phyloP scores from a whole-genome alignment of 805 yeast species.

The Candida easanensis region DNA sequence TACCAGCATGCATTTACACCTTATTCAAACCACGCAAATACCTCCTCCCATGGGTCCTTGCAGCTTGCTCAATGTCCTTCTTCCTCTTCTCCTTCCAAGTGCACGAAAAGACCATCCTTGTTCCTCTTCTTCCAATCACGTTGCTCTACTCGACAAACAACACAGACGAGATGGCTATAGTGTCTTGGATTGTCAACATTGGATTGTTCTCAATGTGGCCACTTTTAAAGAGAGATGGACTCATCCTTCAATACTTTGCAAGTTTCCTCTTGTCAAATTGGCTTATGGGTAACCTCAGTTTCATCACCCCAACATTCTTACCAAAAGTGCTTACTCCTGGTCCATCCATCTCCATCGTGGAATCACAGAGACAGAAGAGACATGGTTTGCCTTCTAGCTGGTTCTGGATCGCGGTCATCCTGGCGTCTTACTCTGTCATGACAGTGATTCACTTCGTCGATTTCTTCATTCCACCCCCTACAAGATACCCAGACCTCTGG shows the following conservation, averaged over 20 bases:
- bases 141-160: slow-evolving; percentile 54
- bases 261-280: slow-evolving; percentile 68
- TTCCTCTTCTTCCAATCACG: slow-evolving; percentile 85
- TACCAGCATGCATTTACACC: slow-evolving; percentile 53
- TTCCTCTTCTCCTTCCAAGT: slow-evolving; percentile 92
- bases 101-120: slow-evolving; percentile 87
- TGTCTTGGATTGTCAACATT: slow-evolving; percentile 84
- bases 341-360: slow-evolving; percentile 37
- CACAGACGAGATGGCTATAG: slow-evolving; percentile 62
- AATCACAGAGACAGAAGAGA: slow-evolving; percentile 33
- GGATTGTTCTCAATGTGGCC: slow-evolving; percentile 90
- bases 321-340: slow-evolving; percentile 43
- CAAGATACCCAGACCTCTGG: slow-evolving; percentile 78
- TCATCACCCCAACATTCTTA: slow-evolving; percentile 43
- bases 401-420: slow-evolving; percentile 49
- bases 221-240: slow-evolving; percentile 69
- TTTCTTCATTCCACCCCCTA: slow-evolving; percentile 47
- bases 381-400: slow-evolving; percentile 46
- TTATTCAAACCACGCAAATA: slow-evolving; percentile 50
- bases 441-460: slow-evolving; percentile 55
- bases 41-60: slow-evolving; percentile 67
- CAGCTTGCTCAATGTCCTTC: slow-evolving; percentile 83
- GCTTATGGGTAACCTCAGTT: slow-evolving; percentile 66
- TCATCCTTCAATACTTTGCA: slow-evolving; percentile 68
- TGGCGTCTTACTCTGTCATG: slow-evolving; percentile 52